A percentile compares a stretch with the other conserved stretches of the same genome.
Evolutionary conservation across 2,329 filamentous ascomycete genomes (phyloP).

Genomic region (Plenodomus biglobosus): DNA sequence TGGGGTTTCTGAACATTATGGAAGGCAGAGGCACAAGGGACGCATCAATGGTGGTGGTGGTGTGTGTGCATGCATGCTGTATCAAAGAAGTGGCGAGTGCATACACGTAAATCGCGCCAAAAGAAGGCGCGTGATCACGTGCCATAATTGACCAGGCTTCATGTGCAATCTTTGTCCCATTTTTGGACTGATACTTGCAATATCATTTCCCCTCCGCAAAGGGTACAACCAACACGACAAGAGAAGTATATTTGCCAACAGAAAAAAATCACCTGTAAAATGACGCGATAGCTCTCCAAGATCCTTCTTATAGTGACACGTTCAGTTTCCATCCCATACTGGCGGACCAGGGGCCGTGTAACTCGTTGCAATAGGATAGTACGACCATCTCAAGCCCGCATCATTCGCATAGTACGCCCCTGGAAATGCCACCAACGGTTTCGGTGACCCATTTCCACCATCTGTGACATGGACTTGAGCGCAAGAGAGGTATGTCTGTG

Average conservation of each 20-base stretch:
- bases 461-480: constrained; percentile 49
- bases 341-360: constrained; percentile 32
- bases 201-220: neutral
- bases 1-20: constrained; percentile 59
- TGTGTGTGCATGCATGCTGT: neutral
- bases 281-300: neutral
- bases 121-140: neutral
- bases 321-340: constrained; percentile 24
- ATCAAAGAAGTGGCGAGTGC: neutral
- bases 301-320: neutral
- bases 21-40: neutral
- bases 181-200: neutral
- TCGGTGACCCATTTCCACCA: constrained; percentile 41
- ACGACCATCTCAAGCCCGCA: constrained; percentile 34
- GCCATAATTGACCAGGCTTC: neutral
- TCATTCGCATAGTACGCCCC: constrained; percentile 42
- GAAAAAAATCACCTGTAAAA: no score
- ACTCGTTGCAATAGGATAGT: constrained; percentile 31
- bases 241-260: neutral
- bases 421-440: constrained; percentile 46
- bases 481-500: constrained; percentile 51
- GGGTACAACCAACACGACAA: neutral
- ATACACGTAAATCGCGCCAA: no score
- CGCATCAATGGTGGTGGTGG: neutral
- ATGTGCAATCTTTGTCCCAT: neutral